Evolutionary conservation across 2,329 filamentous ascomycete genomes (phyloP), one percentile per base, ranked within the genome.

Genomic region (Ceratocystis cacaofunesta): DNA sequence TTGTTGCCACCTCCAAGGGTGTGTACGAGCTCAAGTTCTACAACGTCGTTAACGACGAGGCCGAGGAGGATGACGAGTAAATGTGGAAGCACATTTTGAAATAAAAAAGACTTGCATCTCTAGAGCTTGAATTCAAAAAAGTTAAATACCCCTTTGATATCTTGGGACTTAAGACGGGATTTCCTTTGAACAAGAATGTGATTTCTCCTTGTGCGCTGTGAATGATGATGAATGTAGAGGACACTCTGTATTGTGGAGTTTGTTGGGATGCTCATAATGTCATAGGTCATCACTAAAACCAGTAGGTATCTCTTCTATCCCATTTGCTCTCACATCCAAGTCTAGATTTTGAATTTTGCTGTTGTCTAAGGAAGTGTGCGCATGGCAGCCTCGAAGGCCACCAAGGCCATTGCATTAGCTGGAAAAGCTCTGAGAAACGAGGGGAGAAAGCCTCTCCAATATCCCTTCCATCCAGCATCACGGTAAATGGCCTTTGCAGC

Each of bases 21-120:
- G 92, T 96, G 71, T 99, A 99, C 84, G 92, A 96, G 85, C 88
- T 99, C 80, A 92, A 95, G 84, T 99, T 99, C 92, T 99, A 95
- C 91, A 99, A 99, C 85, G 92, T 99, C 76, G 92, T 96, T 75
- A 94, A 95, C 80, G 94, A 99, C 78, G 92, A 92, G 78, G 92
- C 85, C 73, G 94, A 97, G 72, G 94, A 99, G 76, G 94, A 99
- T 77, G 94, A 99, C 76, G 94, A 99, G 80, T 99, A 96, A 85
- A 86, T 73, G 73, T 65, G 61, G 30, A 22, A 25, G 52, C 43
- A 55, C 55, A 25, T 36, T 30, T 58, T 58, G 5, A 48, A 65
- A 44, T 30, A 60, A 19, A 48, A 65, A 61, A 58, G 48, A 60
- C 63, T 61, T 60, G 63, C 63, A 65, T 61, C 61, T 41, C 48